phyloP scores from a whole-genome alignment of 164 flowering plant species.

The Chimonanthus salicifolius region DNA sequence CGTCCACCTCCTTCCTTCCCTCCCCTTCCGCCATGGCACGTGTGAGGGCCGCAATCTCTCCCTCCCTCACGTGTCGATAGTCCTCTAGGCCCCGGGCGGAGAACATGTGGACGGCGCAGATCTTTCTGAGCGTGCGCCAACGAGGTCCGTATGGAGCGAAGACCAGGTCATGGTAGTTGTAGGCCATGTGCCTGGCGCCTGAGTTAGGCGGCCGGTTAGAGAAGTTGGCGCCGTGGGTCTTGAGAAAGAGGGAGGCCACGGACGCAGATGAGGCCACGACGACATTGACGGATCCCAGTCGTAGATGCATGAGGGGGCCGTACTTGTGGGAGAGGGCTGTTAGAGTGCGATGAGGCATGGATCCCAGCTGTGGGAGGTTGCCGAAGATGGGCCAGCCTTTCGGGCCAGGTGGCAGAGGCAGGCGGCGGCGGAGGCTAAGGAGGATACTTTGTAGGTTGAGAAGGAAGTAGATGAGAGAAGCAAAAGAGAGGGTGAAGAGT shows the following conservation, averaged over 20 bases:
- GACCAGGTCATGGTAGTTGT: conserved; percentile 70
- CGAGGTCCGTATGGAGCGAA: too few species aligned
- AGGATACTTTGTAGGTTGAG: conserved; percentile 1
- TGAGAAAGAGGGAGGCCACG: conserved; percentile 61
- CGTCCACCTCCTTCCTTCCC: too few species aligned
- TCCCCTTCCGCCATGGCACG: too few species aligned
- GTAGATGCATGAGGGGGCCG: conserved; percentile 74
- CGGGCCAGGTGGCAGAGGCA: conserved; percentile 66
- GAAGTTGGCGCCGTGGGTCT: conserved; percentile 65
- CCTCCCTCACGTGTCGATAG: too few species aligned
- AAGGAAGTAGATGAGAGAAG: conserved; percentile 18
- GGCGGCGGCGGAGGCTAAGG: conserved; percentile 10
- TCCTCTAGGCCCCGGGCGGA: too few species aligned
- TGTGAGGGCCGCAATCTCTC: too few species aligned
- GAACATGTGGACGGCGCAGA: too few species aligned
- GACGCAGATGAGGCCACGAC: conserved; percentile 76
- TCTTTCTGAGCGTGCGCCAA: too few species aligned
- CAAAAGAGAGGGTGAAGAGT: neutral
- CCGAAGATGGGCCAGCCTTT: conserved; percentile 82
- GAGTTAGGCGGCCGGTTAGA: conserved; percentile 64
- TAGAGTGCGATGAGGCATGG: conserved; percentile 55
- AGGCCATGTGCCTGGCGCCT: conserved; percentile 65
- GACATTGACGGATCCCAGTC: conserved; percentile 58
- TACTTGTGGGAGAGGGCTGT: conserved; percentile 46
- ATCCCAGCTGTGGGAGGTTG: conserved; percentile 73